Conservation (phyloP, 2,329 filamentous ascomycete genomes). For the Penicillium sp. region DNA sequence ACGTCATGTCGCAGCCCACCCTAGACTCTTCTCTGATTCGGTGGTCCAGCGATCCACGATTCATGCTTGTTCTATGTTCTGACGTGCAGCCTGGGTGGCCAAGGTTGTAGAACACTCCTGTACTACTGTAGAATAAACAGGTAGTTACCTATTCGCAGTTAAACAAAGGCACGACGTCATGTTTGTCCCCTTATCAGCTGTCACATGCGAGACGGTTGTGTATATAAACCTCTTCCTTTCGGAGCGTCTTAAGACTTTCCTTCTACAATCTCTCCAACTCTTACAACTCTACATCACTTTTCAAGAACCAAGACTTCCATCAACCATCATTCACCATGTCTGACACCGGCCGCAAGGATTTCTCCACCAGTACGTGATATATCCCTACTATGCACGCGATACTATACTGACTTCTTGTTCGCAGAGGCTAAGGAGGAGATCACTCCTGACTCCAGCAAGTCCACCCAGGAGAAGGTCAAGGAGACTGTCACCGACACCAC, state of each 20-base stretch:
- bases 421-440: slow-evolving; percentile 58
- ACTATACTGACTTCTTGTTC: slow-evolving; percentile 28
- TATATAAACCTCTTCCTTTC: slow-evolving; percentile 26
- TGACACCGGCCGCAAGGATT: slow-evolving; percentile 64
- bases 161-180: slow-evolving; percentile 6
- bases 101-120: not conserved
- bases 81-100: not conserved
- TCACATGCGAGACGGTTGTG: slow-evolving; percentile 18
- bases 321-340: slow-evolving; percentile 54
- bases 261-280: slow-evolving; percentile 1
- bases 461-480: slow-evolving; percentile 60
- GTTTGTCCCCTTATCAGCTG: slow-evolving; percentile 20
- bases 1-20: not conserved
- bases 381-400: not conserved
- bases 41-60: slow-evolving; percentile 2
- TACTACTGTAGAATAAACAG: not conserved
- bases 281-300: slow-evolving; percentile 7
- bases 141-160: not conserved
- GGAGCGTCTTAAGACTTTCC: not conserved
- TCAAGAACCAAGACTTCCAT: slow-evolving; percentile 11
- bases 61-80: not conserved
- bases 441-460: slow-evolving; percentile 63
- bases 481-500: slow-evolving; percentile 58
- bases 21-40: not conserved
- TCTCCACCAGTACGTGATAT: slow-evolving; percentile 50